Evolutionary conservation across 768 basidiomycete genomes (phyloP).

Genomic region (Calocera cornea): DNA sequence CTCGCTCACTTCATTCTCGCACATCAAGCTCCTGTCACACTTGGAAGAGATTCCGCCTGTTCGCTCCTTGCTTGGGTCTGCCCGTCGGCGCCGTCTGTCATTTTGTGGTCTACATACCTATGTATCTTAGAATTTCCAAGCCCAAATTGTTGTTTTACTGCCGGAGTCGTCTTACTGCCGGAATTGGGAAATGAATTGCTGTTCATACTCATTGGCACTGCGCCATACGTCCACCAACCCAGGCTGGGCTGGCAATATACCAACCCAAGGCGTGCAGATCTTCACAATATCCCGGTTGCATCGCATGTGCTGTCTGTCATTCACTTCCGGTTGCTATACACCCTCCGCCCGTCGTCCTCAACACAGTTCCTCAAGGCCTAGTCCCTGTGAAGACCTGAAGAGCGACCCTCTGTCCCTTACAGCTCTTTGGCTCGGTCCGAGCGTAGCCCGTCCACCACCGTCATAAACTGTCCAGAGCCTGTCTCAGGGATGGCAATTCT

Average conservation of each 20-base stretch:
- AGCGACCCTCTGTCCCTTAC: background rate
- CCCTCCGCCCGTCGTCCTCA: background rate
- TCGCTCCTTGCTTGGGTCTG: background rate
- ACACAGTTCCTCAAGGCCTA: background rate
- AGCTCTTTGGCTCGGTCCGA: background rate
- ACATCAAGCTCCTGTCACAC: background rate
- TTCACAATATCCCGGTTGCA: background rate
- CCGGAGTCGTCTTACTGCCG: background rate
- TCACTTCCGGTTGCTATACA: background rate
- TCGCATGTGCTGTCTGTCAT: background rate
- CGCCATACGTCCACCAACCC: background rate
- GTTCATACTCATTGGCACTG: background rate
- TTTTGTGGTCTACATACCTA: background rate
- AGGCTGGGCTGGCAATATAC: background rate
- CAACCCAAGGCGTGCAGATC: background rate
- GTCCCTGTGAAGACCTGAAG: background rate
- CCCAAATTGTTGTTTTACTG: background rate
- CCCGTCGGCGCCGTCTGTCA: background rate
- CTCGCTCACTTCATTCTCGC: background rate
- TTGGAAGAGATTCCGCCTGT: background rate
- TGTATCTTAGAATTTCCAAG: background rate
- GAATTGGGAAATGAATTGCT: background rate
- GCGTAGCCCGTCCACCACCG: background rate
- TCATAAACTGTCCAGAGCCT: background rate
- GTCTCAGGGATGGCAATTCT: background rate